Percentiles rank a stretch among this genome's conserved stretches.
Conservation (phyloP, 2,329 filamentous ascomycete species). For the Fusarium vanettenii region DNA sequence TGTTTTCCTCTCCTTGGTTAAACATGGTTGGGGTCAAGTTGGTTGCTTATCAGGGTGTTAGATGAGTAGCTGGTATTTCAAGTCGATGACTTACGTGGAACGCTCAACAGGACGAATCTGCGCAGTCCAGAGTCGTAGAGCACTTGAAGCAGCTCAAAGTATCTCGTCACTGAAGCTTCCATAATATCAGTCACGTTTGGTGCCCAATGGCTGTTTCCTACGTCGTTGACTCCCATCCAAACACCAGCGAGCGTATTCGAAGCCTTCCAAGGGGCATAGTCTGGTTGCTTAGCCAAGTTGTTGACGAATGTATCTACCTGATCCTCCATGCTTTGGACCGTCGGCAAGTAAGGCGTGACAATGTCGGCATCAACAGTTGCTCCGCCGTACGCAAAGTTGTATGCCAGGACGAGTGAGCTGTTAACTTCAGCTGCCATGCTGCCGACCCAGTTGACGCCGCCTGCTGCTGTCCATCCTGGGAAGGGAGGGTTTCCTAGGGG, state of each 20-base stretch:
- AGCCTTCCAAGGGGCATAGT: conserved; percentile 54
- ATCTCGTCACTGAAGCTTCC: conserved; percentile 55
- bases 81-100: conserved; percentile 55
- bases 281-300: conserved; percentile 46
- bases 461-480: conserved; percentile 61
- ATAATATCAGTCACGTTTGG: conserved; percentile 49
- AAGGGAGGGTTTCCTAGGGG: conserved; percentile 72
- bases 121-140: conserved; percentile 65
- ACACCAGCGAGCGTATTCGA: conserved; percentile 57
- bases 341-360: conserved; percentile 65
- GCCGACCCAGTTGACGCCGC: conserved; percentile 65
- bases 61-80: fast-evolving
- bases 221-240: conserved; percentile 68
- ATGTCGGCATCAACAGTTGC: conserved; percentile 64
- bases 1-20: conserved; percentile 34
- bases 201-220: conserved; percentile 60
- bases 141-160: conserved; percentile 54
- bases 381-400: conserved; percentile 66
- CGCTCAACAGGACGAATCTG: conserved; percentile 70
- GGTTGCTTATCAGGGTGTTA: conserved; percentile 47
- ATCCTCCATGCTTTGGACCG: conserved; percentile 40
- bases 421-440: conserved; percentile 61
- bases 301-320: conserved; percentile 45
- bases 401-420: conserved; percentile 56
- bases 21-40: conserved; percentile 53